Evolutionary conservation across 1,284 basidiomycete species (phyloP).

Genomic region (Ganoderma lucidum): DNA sequence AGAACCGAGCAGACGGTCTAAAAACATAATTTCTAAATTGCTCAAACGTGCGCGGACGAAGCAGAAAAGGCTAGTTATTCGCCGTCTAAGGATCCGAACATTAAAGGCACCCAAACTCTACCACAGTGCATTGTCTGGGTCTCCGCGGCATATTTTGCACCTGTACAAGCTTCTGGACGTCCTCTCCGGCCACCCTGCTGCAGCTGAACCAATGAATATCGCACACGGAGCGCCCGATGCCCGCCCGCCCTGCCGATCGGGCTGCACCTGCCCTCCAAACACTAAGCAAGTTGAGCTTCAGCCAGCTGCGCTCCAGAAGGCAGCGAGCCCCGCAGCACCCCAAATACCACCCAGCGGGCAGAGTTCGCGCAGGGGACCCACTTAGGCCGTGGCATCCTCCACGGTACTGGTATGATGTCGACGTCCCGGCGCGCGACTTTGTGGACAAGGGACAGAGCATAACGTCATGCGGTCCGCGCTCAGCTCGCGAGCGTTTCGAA

Average conservation of each 20-base stretch:
- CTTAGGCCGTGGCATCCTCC: neutral
- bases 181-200: neutral
- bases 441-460: neutral
- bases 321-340: neutral
- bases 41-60: neutral
- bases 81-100: neutral
- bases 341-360: neutral
- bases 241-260: neutral
- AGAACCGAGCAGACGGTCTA: too few species aligned
- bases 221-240: neutral
- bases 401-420: neutral
- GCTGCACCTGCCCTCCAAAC: neutral
- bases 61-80: neutral
- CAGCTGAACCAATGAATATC: neutral
- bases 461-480: neutral
- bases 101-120: neutral
- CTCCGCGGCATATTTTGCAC: neutral
- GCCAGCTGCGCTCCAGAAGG: neutral
- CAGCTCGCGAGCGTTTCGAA: neutral
- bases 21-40: too few species aligned
- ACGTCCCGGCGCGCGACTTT: neutral
- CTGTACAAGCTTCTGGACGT: neutral
- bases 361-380: conserved; percentile 1
- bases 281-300: neutral
- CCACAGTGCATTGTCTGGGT: neutral